Evolutionary conservation across 768 basidiomycete species (phyloP), one percentile per base, ranked within the genome.

Genomic region (Holtermanniella nyarrowii): DNA sequence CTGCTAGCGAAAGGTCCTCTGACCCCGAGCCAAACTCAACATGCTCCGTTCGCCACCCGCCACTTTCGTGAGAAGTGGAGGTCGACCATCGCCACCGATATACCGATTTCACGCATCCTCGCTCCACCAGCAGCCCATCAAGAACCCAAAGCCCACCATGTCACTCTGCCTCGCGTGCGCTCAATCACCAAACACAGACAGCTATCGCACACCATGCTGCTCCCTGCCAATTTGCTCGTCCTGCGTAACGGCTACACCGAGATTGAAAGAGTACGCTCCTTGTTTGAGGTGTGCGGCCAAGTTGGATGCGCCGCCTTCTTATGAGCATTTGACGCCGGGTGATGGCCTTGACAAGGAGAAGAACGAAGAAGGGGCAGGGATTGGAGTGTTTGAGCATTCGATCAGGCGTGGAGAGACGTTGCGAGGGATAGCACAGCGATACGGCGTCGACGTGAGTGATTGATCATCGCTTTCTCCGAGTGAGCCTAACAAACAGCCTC

Each of bases 391-490:
- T 37, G 31, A 7, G 31, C 16, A 16, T 7, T 7, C 16, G 31
- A 37, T 37, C 20, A 40, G 26, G 12, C 43, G 51, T 23, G 51
- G 50, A 2, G 69, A 71, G 42, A 71, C 65, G 0, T 14, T 71
- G 0, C 52, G 65, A 12, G 37, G 50, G 3, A 56, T 71, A 12
- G 55, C 67, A 2, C 48, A 57, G 25, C 50, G 48, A 22, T 71
- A 71, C 48, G 64, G 57, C 3, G 56, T 62, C 7, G 69, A 71
- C 53, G 69, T 71, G 57, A 65, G 69, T 65, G 4, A 31, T 20
- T 14, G 11, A 41, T 26, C 20, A 42, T 13, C 41, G 41, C 11
- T n/a, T 23, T 48, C 42, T 25, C 13, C 22, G 24, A 25, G 7
- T 18, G 5, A 46, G 12, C 16, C n/a, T 18, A 7, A 4, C 26